Evolutionary conservation across 768 basidiomycete genomes (phyloP).

Genomic region (Naganishia friedmannii): DNA sequence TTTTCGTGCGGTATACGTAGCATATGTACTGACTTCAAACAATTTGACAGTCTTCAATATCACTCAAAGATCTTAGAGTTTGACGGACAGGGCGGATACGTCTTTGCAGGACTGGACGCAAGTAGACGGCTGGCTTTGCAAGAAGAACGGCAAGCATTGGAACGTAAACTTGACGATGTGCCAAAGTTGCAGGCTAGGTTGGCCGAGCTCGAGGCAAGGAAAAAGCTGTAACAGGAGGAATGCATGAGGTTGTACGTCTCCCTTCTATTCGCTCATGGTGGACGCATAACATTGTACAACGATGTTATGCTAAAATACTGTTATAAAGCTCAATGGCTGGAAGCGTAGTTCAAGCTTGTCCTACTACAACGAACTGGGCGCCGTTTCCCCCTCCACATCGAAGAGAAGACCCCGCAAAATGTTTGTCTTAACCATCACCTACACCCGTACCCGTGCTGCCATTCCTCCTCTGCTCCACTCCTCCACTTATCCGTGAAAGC

Average conservation of each 20-base stretch:
- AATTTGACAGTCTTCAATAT: conserved; percentile 51
- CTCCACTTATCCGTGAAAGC: too few relatives aligned
- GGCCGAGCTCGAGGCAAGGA: conserved; percentile 60
- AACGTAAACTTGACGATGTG: conserved; percentile 81
- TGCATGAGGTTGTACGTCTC: background rate
- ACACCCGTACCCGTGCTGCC: too few relatives aligned
- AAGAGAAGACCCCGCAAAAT: too few relatives aligned
- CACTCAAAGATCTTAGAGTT: conserved; percentile 84
- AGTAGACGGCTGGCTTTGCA: conserved; percentile 84
- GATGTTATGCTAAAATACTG: background rate
- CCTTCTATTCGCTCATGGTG: background rate
- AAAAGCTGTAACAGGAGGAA: conserved; percentile 14
- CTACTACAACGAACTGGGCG: too few relatives aligned
- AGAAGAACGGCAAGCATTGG: conserved; percentile 87
- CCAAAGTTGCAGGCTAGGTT: conserved; percentile 78
- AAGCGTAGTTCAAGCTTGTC: too few relatives aligned
- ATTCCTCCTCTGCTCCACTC: too few relatives aligned
- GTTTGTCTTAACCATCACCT: too few relatives aligned
- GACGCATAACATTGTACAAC: conserved; percentile 12
- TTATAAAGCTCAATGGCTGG: too few relatives aligned
- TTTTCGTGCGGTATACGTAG: conserved; percentile 52
- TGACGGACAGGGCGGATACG: conserved; percentile 90
- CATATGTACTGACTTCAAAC: conserved; percentile 1
- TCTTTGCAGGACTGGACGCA: conserved; percentile 86
- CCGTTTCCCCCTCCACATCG: too few relatives aligned